phyloP scores from a whole-genome alignment of 2,329 filamentous ascomycete genomes.

The Teratosphaeria destructans region DNA sequence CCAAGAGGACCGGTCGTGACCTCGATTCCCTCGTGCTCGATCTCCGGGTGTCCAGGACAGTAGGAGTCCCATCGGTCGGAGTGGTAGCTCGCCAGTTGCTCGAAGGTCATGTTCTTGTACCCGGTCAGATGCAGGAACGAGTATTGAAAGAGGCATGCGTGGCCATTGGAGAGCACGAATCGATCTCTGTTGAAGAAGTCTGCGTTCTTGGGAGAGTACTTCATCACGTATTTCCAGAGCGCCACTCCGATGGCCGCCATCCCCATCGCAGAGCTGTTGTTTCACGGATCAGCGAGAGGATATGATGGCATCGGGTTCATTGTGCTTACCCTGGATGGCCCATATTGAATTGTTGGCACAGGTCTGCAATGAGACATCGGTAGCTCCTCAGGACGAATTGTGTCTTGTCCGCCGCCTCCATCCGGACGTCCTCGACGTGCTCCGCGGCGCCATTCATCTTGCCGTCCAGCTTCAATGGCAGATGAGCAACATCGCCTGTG shows the following conservation, averaged over 20 bases:
- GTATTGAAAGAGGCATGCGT: slow-evolving; percentile 48
- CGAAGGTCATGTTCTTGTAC: slow-evolving; percentile 46
- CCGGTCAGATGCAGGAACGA: slow-evolving; percentile 41
- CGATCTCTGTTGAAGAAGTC: slow-evolving; percentile 52
- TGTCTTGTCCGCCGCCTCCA: slow-evolving; percentile 21
- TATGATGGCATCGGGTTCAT: background rate
- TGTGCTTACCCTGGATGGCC: slow-evolving; percentile 53
- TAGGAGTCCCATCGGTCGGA: slow-evolving; percentile 38
- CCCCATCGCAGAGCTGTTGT: slow-evolving; percentile 44
- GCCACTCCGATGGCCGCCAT: slow-evolving; percentile 54
- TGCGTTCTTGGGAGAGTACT: slow-evolving; percentile 46
- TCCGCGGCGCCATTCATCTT: slow-evolving; percentile 11
- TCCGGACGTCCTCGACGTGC: slow-evolving; percentile 8
- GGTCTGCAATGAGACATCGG: slow-evolving; percentile 53
- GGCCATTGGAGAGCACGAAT: slow-evolving; percentile 53
- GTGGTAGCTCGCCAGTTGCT: slow-evolving; percentile 47
- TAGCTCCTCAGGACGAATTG: slow-evolving; percentile 48
- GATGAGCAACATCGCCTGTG: slow-evolving; percentile 15
- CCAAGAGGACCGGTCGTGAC: slow-evolving; percentile 64
- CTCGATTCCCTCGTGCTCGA: slow-evolving; percentile 48
- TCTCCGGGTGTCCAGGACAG: slow-evolving; percentile 43
- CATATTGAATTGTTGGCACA: slow-evolving; percentile 60
- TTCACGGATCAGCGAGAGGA: slow-evolving; percentile 1
- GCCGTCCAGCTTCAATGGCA: slow-evolving; percentile 17
- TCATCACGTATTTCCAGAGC: slow-evolving; percentile 54